phyloP scores from a whole-genome alignment of 306 rosid species.

The Mimosa pudica region DNA sequence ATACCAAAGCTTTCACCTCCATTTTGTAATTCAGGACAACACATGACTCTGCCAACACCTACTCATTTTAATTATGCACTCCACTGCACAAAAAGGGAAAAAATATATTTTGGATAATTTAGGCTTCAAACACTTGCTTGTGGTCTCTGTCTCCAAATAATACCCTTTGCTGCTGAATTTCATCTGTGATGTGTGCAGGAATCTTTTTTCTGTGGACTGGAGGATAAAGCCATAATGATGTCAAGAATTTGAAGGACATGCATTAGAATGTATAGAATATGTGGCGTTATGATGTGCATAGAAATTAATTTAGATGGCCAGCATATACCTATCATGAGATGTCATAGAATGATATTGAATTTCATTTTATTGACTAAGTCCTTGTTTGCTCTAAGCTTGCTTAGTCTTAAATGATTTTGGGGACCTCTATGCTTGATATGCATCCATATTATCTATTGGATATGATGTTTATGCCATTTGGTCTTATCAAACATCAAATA shows the following conservation, averaged over 20 bases:
- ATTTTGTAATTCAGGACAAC: too few species aligned
- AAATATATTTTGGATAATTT: neutral
- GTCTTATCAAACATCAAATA: too few species aligned
- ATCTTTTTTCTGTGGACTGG: conserved; percentile 48
- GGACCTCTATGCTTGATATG: neutral
- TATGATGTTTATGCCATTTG: too few species aligned
- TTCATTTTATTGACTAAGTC: neutral
- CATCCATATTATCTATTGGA: neutral
- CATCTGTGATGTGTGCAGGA: neutral
- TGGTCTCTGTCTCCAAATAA: neutral
- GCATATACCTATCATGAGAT: neutral
- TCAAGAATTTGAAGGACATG: conserved; percentile 10
- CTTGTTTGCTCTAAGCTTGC: conserved; percentile 19
- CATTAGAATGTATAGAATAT: conserved; percentile 10
- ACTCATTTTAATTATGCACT: neutral
- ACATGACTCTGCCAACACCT: too few species aligned
- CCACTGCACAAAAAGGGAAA: neutral
- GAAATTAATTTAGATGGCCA: conserved; percentile 3
- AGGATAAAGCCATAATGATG: conserved; percentile 53
- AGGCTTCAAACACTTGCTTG: neutral
- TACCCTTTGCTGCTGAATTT: neutral
- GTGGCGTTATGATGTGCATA: conserved; percentile 4
- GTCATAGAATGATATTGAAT: neutral
- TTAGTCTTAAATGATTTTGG: conserved; percentile 12
- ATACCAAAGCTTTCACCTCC: too few species aligned